phyloP scores from a whole-genome alignment of 78 protist species.

The Dictyostelium capitatum region DNA sequence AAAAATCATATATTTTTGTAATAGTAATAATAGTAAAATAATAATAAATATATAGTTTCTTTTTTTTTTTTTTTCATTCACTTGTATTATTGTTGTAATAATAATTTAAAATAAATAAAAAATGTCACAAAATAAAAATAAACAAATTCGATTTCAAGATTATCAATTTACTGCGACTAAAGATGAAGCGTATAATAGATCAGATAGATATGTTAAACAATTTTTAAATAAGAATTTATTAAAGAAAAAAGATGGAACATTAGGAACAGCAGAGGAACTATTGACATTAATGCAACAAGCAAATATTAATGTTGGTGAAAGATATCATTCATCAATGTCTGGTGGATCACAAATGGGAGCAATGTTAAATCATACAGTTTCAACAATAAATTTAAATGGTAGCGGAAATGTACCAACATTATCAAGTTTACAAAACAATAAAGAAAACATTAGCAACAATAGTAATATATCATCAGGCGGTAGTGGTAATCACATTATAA shows the following conservation, averaged over 20 bases:
- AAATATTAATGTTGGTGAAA: not conserved
- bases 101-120: not conserved
- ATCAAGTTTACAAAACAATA: not conserved
- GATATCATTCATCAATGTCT: not conserved
- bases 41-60: no score
- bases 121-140: constrained; percentile 2
- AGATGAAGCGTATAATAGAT: constrained; percentile 51
- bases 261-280: constrained; percentile 44
- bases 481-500: not conserved
- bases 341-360: constrained; percentile 6
- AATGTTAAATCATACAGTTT: constrained; percentile 45
- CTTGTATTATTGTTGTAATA: not conserved
- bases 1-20: no score
- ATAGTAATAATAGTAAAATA: not conserved
- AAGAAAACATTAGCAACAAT: not conserved
- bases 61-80: no score
- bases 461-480: not conserved
- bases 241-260: constrained; percentile 75
- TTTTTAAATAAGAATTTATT: constrained; percentile 34
- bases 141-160: constrained; percentile 63
- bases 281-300: constrained; percentile 8
- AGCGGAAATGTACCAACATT: not conserved
- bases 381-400: constrained; percentile 25
- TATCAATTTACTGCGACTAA: constrained; percentile 69
- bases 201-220: constrained; percentile 43